Percentiles rank a stretch among this genome's conserved stretches.
These are phyloP conservation scores for Diversispora eburnea DNA, from an alignment of 192 early-diverging fungal species.

Conservation along the genomic window DNA sequence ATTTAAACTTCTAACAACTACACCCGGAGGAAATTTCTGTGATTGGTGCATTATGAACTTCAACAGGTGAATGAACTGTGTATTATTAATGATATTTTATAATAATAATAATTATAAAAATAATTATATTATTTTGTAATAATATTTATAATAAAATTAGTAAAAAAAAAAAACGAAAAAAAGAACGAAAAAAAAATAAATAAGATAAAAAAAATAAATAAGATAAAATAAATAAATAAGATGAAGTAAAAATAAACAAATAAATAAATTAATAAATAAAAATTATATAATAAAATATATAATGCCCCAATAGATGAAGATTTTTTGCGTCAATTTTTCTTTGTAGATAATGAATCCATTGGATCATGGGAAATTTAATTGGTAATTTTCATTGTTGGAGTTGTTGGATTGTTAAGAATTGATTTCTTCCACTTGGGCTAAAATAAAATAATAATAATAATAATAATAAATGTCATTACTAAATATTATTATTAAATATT, in stretches of 20 bases:
- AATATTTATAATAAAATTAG: no score
- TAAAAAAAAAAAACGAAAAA: no score
- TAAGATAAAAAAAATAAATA: no score
- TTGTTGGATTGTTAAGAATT: background rate
- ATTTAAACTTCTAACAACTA: constrained; percentile 59
- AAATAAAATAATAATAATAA: background rate
- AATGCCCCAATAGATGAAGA: constrained; percentile 21
- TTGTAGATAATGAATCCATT: background rate
- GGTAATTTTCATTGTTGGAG: constrained; percentile 9
- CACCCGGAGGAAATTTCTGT: constrained; percentile 54
- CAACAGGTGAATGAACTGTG: constrained; percentile 22
- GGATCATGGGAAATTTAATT: background rate
- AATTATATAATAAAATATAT: background rate
- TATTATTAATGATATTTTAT: no score
- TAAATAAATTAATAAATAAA: no score
- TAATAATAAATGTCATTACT: no score
- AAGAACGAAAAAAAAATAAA: no score
- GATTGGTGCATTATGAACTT: constrained; percentile 5
- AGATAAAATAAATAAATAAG: no score
- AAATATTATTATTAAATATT: background rate
- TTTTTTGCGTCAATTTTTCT: constrained; percentile 17
- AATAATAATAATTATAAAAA: no score
- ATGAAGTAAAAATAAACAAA: no score
- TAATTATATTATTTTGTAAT: no score
- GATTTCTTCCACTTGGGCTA: constrained; percentile 21